Conservation (phyloP, 441 rosid species). For the Aquilaria agallochum region DNA sequence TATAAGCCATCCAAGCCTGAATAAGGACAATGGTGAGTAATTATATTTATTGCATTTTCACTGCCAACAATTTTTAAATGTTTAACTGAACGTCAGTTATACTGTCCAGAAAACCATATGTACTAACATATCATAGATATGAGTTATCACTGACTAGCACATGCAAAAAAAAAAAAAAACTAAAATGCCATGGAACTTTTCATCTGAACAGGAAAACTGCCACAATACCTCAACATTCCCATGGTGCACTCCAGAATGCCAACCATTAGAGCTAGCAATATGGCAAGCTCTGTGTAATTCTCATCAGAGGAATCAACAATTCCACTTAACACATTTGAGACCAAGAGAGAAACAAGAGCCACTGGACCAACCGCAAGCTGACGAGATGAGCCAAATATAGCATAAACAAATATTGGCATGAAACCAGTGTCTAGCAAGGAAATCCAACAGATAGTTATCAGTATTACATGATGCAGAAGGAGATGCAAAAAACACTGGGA, state of each 20-base stretch:
- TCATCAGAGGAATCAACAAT: constrained; percentile 66
- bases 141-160: not conserved
- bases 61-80: too few species aligned
- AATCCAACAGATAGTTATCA: constrained; percentile 19
- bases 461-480: constrained; percentile 7
- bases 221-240: constrained; percentile 79
- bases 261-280: constrained; percentile 82
- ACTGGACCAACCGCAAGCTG: constrained; percentile 98
- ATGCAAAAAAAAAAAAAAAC: not conserved
- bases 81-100: too few species aligned
- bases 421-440: constrained; percentile 74
- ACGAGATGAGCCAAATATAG: constrained; percentile 85
- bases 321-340: constrained; percentile 73
- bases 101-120: too few species aligned
- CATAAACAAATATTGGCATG: constrained; percentile 84
- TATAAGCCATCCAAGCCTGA: constrained; percentile 98
- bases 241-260: constrained; percentile 81
- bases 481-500: too few species aligned
- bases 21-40: not conserved
- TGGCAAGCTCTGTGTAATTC: constrained; percentile 85
- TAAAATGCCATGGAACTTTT: not conserved
- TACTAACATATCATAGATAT: not conserved
- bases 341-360: constrained; percentile 93
- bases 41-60: too few species aligned
- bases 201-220: not conserved